phyloP scores from a whole-genome alignment of 768 basidiomycete species.

The Pleurotus citrinopileatus region DNA sequence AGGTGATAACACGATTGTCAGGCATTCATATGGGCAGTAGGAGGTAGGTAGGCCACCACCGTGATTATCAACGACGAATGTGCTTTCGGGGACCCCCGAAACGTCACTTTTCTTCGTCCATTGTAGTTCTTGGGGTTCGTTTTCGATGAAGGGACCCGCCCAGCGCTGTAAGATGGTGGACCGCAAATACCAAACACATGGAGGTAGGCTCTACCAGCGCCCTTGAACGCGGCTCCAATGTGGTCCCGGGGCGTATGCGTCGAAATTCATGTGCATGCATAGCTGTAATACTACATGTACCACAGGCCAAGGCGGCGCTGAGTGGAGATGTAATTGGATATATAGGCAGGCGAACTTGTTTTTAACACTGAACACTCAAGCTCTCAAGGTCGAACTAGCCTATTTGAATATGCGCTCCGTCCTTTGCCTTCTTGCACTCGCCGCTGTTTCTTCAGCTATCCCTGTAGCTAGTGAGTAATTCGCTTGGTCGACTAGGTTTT shows the following conservation, averaged over 20 bases:
- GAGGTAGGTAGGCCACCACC: neutral
- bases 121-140: too few species aligned
- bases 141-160: too few species aligned
- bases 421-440: neutral
- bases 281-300: neutral
- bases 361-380: neutral
- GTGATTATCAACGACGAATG: neutral
- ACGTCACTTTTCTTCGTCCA: too few species aligned
- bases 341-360: too few species aligned
- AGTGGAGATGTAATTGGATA: neutral
- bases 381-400: neutral
- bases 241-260: neutral
- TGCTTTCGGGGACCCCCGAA: too few species aligned
- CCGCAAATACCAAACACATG: neutral
- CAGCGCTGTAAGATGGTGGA: too few species aligned
- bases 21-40: neutral
- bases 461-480: conserved; percentile 1
- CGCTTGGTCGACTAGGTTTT: neutral
- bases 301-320: neutral
- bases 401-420: neutral
- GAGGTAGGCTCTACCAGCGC: too few species aligned
- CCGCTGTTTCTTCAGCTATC: neutral
- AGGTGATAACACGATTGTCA: neutral
- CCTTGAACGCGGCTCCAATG: too few species aligned
- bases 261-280: neutral